Conservation (phyloP, 2,329 filamentous ascomycete species). For the Moelleriella libera region DNA sequence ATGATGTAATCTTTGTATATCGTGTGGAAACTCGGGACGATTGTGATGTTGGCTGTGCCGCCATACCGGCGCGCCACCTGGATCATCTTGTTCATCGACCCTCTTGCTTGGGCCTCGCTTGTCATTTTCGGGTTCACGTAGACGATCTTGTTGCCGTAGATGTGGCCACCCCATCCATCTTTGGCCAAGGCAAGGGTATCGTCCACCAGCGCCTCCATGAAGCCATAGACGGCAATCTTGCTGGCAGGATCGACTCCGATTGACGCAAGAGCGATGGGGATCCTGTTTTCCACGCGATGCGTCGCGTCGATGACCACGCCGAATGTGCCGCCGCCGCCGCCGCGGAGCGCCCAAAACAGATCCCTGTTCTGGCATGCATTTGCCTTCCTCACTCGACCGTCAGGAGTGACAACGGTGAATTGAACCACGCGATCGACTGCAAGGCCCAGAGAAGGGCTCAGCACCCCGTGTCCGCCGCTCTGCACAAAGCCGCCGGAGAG, state of each 20-base stretch:
- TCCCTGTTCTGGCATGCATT: conserved; percentile 25
- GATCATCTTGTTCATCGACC: conserved; percentile 3
- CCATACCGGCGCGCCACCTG: neutral
- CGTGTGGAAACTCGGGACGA: conserved; percentile 4
- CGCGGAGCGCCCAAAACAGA: conserved; percentile 34
- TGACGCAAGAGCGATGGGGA: conserved; percentile 1
- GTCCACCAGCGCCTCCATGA: conserved; percentile 6
- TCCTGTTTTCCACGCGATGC: conserved; percentile 1
- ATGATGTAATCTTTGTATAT: conserved; percentile 6
- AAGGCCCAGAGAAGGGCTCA: conserved; percentile 27
- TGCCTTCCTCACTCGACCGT: conserved; percentile 25
- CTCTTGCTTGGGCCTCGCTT: neutral
- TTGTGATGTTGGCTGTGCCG: conserved; percentile 3
- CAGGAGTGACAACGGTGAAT: conserved; percentile 24
- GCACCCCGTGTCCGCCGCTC: conserved; percentile 34
- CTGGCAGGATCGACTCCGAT: neutral
- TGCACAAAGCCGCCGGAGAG: conserved; percentile 13
- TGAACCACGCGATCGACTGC: conserved; percentile 18
- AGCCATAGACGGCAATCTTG: conserved; percentile 2
- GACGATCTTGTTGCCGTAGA: conserved; percentile 7
- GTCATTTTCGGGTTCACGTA: conserved; percentile 3
- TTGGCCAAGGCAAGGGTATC: conserved; percentile 6
- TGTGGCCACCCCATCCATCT: conserved; percentile 8
- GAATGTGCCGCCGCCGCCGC: conserved; percentile 28
- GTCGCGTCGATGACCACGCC: conserved; percentile 27